Evolutionary conservation across 345 rosid species (phyloP), one percentile per base, ranked within the genome.

Genomic region (Lepidium aucheri): DNA sequence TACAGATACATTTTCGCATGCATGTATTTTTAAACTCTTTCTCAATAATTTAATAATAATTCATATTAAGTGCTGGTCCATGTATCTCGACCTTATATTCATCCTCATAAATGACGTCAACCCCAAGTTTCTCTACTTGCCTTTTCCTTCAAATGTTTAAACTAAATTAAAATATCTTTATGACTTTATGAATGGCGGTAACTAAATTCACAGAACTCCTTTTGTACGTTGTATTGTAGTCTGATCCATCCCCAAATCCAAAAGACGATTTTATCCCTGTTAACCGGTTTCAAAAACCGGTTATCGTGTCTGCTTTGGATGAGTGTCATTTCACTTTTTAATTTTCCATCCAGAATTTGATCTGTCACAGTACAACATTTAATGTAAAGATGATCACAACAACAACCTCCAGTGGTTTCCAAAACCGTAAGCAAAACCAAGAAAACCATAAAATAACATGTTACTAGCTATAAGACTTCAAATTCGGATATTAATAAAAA

Each of bases 21-120:
- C 35, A n/a, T 50, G 8, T 33, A 34, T 39, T 7, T 45, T 18
- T 24, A 34, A 30, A 2, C 30, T 7, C 1, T 8, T 26, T 40
- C 3, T 1, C 3, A 24, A 24, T 3, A 20, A 5, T 53, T 8
- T 0, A 30, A 18, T 34, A 8, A 53, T 51, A 18, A 30, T 62
- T 14, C 17, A 41, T 52, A 60, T 51, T 53, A 24, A 44, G 49
- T 44, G 74, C 67, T n/a, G 49, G 56, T 53, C 59, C 70, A 63
- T 71, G 75, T 30, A 63, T 32, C 69, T 55, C 75, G 44, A 63
- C 70, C 32, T 18, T 18, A 71, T 55, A 55, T 22, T 55, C 53
- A 55, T 28, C 69, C 28, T 38, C 64, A 45, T 40, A 10, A 39
- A 11, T 55, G 70, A 72, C 65, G 54, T 55, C 63, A 63, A 36